These are phyloP conservation scores for Theileria equi DNA, from an alignment of 169 alveolate genomes.

Conservation along the genomic window DNA sequence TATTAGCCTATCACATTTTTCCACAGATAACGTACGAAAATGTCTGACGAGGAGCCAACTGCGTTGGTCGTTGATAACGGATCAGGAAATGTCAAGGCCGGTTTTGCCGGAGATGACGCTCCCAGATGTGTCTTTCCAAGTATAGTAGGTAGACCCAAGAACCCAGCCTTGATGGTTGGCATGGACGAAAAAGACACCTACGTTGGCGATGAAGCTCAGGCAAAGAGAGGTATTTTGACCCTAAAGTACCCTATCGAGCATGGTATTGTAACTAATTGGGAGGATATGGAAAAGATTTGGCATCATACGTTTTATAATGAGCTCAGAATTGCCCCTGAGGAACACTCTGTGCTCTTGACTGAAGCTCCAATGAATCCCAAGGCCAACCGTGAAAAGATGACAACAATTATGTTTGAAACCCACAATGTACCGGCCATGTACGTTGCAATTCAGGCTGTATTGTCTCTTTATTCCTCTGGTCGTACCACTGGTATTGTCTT, in stretches of 20 bases:
- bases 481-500: conserved; percentile 98
- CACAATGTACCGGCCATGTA: conserved; percentile 97
- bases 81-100: conserved; percentile 99
- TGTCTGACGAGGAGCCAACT: conserved; percentile 88
- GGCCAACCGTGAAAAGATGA: conserved; percentile 95
- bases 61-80: conserved; percentile 98
- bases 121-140: conserved; percentile 99
- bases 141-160: conserved; percentile 97
- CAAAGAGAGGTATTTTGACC: conserved; percentile 95
- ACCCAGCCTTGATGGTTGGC: conserved; percentile 93
- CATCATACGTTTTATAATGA: conserved; percentile 97
- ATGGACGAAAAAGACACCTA: conserved; percentile 94
- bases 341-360: conserved; percentile 93
- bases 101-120: conserved; percentile 99
- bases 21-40: conserved; percentile 33
- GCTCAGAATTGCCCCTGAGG: conserved; percentile 94
- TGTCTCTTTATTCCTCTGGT: conserved; percentile 98
- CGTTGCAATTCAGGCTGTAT: conserved; percentile 96
- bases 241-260: conserved; percentile 97
- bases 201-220: conserved; percentile 98
- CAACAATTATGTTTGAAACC: conserved; percentile 95
- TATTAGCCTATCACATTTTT: background rate
- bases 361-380: conserved; percentile 98
- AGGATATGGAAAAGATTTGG: conserved; percentile 98
- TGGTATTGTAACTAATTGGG: conserved; percentile 99